Evolutionary conservation across 805 yeast genomes (phyloP), one percentile per base, ranked within the genome.

Genomic region (Yamadazyma tumulicola): DNA sequence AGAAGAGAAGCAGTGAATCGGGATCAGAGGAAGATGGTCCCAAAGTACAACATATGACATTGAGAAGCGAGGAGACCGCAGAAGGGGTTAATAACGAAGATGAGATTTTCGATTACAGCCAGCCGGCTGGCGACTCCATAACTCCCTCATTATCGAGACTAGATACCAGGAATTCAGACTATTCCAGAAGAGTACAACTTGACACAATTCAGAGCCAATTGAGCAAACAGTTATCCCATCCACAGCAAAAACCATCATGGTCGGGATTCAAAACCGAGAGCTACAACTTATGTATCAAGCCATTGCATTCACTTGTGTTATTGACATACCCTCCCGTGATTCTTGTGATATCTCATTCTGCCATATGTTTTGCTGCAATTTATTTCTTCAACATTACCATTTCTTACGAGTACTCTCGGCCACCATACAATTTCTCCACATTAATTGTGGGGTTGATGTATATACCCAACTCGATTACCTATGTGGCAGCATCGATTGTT

Each of bases 391-490:
- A 87, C 59, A 69, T 85, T 74, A 71, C 91, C 4, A 64, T 87
- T 27, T 71, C 89, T 30, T 72, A 74, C 48, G 69, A 68, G 34
- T 86, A 78, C 55, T 62, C 84, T 0, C 49, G 70, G 14, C 56
- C 61, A 0, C 96, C 96, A 3, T 86, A 86, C 56, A 75, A 77
- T 48, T 87, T 82, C 66, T 61, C 66, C 21, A 59, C 84, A 0
- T 57, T 85, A 31, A 67, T 79, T 37, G 72, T 81, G 31, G 96
- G 96, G 21, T 65, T 86, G 18, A 69, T 84, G 37, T 86, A 85
- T 60, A 77, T 86, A 21, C 95, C 96, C 23, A 86, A 86, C 55
- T 85, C 95, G 0, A 74, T 85, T 17, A 75, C 89, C 0, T 86
- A 85, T 51, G 58, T 86, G 23, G 46, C 81, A 30, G 91, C 94